Conservation (phyloP, 2,329 filamentous ascomycete genomes). For the Zalaria sp. region DNA sequence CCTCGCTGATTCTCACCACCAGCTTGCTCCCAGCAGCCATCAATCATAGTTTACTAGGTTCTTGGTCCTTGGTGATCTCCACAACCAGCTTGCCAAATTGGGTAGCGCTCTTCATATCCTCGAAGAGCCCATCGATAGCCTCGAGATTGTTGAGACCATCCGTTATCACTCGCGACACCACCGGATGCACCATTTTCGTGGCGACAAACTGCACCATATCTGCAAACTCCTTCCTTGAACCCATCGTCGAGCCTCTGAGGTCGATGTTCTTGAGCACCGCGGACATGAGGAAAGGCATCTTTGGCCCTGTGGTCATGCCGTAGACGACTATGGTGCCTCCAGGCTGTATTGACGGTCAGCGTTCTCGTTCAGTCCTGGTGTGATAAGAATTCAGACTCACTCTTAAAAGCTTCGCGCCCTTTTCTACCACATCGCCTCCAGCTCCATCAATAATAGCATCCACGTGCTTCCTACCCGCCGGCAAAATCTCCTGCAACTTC, state of each 20-base stretch:
- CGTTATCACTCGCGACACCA: conserved; percentile 52
- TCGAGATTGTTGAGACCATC: conserved; percentile 59
- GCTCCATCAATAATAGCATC: conserved; percentile 87
- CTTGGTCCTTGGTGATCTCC: conserved; percentile 35
- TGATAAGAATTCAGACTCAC: conserved; percentile 14
- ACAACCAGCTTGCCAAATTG: conserved; percentile 94
- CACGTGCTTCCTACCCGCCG: conserved; percentile 50
- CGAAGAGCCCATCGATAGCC: conserved; percentile 71
- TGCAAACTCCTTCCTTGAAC: conserved; percentile 74
- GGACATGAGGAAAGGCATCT: conserved; percentile 74
- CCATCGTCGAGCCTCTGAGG: conserved; percentile 78
- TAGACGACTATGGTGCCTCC: conserved; percentile 79
- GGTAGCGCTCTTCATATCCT: conserved; percentile 70
- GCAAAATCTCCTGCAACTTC: conserved; percentile 49
- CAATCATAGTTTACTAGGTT: conserved; percentile 5
- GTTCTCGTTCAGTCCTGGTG: no score
- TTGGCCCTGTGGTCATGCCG: conserved; percentile 78
- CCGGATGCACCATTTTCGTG: conserved; percentile 56
- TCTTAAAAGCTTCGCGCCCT: conserved; percentile 55
- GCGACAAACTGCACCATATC: conserved; percentile 80
- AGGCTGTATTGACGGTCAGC: conserved; percentile 21
- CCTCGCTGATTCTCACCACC: no score
- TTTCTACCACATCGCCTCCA: conserved; percentile 68
- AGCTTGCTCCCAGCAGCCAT: no score
- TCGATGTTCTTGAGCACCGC: conserved; percentile 83